A percentile compares a stretch with the other conserved stretches of the same genome.
These are phyloP conservation scores for Pythium diclinum DNA, from an alignment of 352 stramenopile genomes.

Conservation along the genomic window DNA sequence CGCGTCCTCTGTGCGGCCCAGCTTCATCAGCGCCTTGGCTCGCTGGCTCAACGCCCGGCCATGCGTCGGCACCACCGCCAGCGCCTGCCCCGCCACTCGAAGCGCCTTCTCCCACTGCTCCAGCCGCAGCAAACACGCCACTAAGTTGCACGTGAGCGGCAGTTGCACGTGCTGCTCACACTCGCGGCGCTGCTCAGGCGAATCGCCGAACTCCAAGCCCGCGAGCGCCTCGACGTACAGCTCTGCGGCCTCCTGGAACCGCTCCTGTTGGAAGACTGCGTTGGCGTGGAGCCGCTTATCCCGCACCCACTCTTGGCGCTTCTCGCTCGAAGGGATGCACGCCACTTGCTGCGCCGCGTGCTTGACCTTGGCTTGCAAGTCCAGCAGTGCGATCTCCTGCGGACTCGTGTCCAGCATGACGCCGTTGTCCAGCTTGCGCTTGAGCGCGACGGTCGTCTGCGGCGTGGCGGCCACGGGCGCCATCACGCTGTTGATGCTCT, in stretches of 20 bases:
- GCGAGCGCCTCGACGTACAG: conserved; percentile 68
- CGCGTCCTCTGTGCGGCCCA: conserved; percentile 56
- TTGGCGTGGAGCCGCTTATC: conserved; percentile 49
- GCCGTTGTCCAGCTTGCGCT: conserved; percentile 74
- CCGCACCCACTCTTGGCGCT: conserved; percentile 48
- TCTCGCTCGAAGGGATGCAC: conserved; percentile 25
- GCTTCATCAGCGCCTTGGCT: conserved; percentile 46
- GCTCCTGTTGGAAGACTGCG: conserved; percentile 39
- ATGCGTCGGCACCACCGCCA: conserved; percentile 42
- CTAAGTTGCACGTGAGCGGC: conserved; percentile 78
- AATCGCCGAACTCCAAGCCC: conserved; percentile 56
- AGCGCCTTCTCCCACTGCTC: conserved; percentile 72
- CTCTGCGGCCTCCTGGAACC: conserved; percentile 56
- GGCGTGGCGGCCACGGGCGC: conserved; percentile 47
- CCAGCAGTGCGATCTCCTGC: conserved; percentile 72
- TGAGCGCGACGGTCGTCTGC: conserved; percentile 51
- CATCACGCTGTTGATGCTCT: conserved; percentile 80
- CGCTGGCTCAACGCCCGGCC: conserved; percentile 63
- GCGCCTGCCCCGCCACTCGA: conserved; percentile 54
- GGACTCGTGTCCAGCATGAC: conserved; percentile 75
- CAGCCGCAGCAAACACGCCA: conserved; percentile 69
- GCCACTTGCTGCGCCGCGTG: conserved; percentile 59
- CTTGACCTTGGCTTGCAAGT: conserved; percentile 74
- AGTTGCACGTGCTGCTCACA: conserved; percentile 56
- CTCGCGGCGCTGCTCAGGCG: conserved; percentile 32